phyloP scores from a whole-genome alignment of 176 grass and related monocot species.

The Avena eriantha region DNA sequence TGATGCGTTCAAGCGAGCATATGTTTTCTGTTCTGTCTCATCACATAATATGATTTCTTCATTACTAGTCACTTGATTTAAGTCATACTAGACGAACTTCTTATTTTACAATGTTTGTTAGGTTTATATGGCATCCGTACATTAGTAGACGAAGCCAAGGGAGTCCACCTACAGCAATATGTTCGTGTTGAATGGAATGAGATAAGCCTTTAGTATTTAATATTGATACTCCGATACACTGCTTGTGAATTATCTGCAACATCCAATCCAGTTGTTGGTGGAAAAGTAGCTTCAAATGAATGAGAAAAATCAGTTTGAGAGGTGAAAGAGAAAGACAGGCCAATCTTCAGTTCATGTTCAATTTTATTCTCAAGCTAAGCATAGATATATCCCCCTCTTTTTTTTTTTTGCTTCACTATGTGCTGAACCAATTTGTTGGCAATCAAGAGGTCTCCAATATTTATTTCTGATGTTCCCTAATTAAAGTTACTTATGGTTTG shows the following conservation, averaged over 20 bases:
- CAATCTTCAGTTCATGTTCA: not conserved
- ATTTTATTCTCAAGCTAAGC: slow-evolving; percentile 20
- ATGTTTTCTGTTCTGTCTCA: not conserved
- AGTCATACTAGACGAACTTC: not conserved
- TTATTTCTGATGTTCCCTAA: not conserved
- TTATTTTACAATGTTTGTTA: slow-evolving; percentile 20
- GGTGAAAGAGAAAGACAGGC: slow-evolving; percentile 8
- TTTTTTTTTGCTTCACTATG: slow-evolving; percentile 16
- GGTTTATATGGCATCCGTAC: not conserved
- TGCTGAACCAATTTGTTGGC: not conserved
- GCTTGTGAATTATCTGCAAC: slow-evolving; percentile 18
- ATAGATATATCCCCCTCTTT: not conserved
- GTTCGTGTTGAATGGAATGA: not conserved
- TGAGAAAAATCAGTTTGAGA: slow-evolving; percentile 10
- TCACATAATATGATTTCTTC: not conserved
- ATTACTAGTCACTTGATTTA: slow-evolving; percentile 9
- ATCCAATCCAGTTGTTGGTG: not conserved
- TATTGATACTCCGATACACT: not conserved
- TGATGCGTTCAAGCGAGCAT: not conserved
- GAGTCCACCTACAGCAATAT: not conserved
- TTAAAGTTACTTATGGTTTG: slow-evolving; percentile 7
- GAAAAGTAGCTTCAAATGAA: slow-evolving; percentile 28
- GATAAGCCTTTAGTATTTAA: not conserved
- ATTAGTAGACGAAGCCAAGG: not conserved
- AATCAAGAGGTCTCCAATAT: not conserved